Evolutionary conservation across 2,329 filamentous ascomycete genomes (phyloP).

Genomic region (Colletotrichum tabaci): DNA sequence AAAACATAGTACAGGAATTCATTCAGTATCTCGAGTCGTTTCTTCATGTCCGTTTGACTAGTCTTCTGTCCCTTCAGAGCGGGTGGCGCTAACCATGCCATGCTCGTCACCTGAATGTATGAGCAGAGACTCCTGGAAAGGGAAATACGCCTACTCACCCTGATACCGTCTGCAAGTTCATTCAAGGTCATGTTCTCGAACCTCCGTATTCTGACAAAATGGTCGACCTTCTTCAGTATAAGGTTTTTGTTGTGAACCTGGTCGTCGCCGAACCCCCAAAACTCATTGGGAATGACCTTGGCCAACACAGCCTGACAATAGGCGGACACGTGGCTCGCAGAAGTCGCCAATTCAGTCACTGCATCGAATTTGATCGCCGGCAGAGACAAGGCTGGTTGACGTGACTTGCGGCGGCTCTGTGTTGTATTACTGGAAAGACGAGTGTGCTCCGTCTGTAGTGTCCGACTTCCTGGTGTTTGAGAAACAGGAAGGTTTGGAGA

Average conservation of each 20-base stretch:
- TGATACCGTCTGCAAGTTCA: slow-evolving; percentile 81
- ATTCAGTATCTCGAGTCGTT: slow-evolving; percentile 83
- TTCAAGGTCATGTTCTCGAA: slow-evolving; percentile 88
- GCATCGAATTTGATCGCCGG: slow-evolving; percentile 60
- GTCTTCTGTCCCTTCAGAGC: slow-evolving; percentile 66
- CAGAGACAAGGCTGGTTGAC: not conserved
- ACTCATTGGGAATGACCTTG: slow-evolving; percentile 79
- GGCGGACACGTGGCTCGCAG: slow-evolving; percentile 79
- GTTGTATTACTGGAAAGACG: not conserved
- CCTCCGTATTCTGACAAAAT: slow-evolving; percentile 82
- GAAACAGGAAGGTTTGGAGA: not conserved
- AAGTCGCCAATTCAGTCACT: slow-evolving; percentile 78
- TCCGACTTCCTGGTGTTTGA: not conserved
- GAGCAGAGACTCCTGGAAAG: not conserved
- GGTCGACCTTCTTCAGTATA: slow-evolving; percentile 79
- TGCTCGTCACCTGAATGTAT: slow-evolving; percentile 69
- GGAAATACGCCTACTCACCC: slow-evolving; percentile 64
- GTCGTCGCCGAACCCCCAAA: slow-evolving; percentile 77
- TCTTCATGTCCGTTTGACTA: slow-evolving; percentile 79
- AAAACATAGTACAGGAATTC: slow-evolving; percentile 95
- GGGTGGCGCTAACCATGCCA: slow-evolving; percentile 81
- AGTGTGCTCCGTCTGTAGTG: not conserved
- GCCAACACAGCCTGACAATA: slow-evolving; percentile 86
- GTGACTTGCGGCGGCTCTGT: slow-evolving; percentile 6
- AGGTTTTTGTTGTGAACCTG: slow-evolving; percentile 72